Conservation (phyloP, 1,139 yeast genomes). For the Hanseniaspora sp. region DNA sequence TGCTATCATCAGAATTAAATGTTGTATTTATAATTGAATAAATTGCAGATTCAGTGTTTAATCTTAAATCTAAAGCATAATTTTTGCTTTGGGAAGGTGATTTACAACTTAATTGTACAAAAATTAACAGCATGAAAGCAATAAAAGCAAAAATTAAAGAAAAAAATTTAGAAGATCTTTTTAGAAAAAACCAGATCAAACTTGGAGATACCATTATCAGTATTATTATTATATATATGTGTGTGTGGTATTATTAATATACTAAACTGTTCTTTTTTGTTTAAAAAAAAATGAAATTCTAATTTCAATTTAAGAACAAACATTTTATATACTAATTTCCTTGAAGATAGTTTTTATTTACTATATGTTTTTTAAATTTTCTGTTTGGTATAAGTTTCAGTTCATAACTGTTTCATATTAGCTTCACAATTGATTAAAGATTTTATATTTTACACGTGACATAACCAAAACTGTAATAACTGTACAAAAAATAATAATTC, state of each 20-base stretch:
- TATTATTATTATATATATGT: no score
- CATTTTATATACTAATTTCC: no score
- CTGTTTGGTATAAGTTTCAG: no score
- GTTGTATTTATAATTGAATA: constrained; percentile 24
- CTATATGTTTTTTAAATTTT: no score
- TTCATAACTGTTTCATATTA: no score
- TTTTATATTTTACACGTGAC: no score
- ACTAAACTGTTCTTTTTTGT: no score
- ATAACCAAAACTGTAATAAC: no score
- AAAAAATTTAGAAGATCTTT: constrained; percentile 26
- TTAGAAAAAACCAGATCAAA: constrained; percentile 22
- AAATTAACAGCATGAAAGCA: constrained; percentile 25
- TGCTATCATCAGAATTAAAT: constrained; percentile 19
- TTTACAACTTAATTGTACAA: constrained; percentile 27
- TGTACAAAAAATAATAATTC: no score
- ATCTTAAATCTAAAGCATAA: constrained; percentile 23
- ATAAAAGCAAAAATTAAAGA: constrained; percentile 24
- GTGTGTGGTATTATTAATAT: no score
- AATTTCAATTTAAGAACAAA: neutral
- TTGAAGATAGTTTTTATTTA: no score
- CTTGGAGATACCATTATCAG: constrained; percentile 19
- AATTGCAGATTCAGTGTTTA: constrained; percentile 25
- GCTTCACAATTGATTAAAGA: neutral
- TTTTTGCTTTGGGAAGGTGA: constrained; percentile 24
- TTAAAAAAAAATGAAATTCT: neutral